phyloP scores from a whole-genome alignment of 2,329 filamentous ascomycete genomes.

The Dactylellina cionopaga region DNA sequence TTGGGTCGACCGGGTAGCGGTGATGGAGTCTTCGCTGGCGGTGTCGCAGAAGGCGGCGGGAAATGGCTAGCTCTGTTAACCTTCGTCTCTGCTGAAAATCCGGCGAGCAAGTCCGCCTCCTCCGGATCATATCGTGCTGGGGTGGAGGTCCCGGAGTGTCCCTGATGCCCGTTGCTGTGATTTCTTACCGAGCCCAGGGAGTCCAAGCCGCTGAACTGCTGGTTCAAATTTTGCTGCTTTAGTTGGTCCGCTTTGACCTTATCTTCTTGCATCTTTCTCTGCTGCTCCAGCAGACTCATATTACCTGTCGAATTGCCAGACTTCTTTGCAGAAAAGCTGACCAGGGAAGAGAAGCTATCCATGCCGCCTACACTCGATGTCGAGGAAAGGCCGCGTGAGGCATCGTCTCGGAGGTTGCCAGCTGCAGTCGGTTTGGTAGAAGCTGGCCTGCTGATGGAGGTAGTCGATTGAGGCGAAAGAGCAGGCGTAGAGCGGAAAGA shows the following conservation, averaged over 20 bases:
- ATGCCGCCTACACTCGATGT: slow-evolving; percentile 64
- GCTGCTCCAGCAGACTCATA: slow-evolving; percentile 73
- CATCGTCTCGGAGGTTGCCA: slow-evolving; percentile 52
- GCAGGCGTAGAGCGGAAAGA: slow-evolving; percentile 65
- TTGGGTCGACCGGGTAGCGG: slow-evolving; percentile 29
- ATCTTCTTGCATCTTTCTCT: slow-evolving; percentile 78
- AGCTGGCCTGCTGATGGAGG: slow-evolving; percentile 28
- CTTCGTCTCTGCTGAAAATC: slow-evolving; percentile 73
- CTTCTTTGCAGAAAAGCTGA: slow-evolving; percentile 70
- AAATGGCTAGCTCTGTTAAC: slow-evolving; percentile 75
- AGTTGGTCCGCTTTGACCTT: slow-evolving; percentile 76
- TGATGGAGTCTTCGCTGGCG: slow-evolving; percentile 59
- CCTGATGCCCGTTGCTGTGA: slow-evolving; percentile 63
- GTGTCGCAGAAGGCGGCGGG: slow-evolving; percentile 66
- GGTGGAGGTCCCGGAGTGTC: slow-evolving; percentile 62
- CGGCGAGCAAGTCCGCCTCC: slow-evolving; percentile 73
- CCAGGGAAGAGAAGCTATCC: slow-evolving; percentile 82
- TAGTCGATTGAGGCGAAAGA: slow-evolving; percentile 39
- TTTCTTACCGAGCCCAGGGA: slow-evolving; percentile 73
- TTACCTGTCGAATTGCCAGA: slow-evolving; percentile 67
- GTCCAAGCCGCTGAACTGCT: slow-evolving; percentile 62
- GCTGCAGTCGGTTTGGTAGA: slow-evolving; percentile 66
- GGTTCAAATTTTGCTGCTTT: slow-evolving; percentile 78
- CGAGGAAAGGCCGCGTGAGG: slow-evolving; percentile 63
- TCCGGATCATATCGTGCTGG: slow-evolving; percentile 59